Percentiles rank a stretch among this genome's conserved stretches.
These are phyloP conservation scores for Apiosordaria backusii DNA, from an alignment of 495 filamentous ascomycete species.

Conservation along the genomic window DNA sequence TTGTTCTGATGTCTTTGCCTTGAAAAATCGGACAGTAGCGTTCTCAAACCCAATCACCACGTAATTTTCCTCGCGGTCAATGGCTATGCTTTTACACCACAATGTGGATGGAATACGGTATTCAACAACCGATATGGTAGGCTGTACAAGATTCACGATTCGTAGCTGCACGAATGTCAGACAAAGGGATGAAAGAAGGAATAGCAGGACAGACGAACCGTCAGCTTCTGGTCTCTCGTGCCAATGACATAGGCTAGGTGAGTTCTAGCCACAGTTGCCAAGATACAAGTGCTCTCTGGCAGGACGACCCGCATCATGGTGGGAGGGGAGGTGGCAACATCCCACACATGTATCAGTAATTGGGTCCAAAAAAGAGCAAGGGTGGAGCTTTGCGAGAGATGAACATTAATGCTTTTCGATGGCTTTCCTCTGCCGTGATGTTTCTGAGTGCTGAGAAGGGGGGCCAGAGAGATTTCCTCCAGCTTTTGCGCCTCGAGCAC, in stretches of 20 bases:
- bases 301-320: conserved; percentile 25
- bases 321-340: conserved; percentile 31
- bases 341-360: conserved; percentile 36
- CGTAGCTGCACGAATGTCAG: conserved; percentile 26
- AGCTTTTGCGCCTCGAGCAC: conserved; percentile 31
- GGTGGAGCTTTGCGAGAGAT: conserved; percentile 35
- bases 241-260: conserved; percentile 37
- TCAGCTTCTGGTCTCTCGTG: conserved; percentile 36
- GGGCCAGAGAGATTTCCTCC: conserved; percentile 32
- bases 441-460: conserved; percentile 21
- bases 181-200: neutral
- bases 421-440: conserved; percentile 21
- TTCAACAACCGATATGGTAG: conserved; percentile 24
- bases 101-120: conserved; percentile 36
- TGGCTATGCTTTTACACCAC: conserved; percentile 37
- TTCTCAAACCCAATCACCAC: conserved; percentile 38
- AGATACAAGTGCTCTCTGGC: conserved; percentile 36
- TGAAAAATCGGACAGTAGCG: conserved; percentile 36
- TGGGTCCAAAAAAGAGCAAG: conserved; percentile 39
- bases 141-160: conserved; percentile 32
- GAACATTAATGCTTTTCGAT: conserved; percentile 31
- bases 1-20: conserved; percentile 27
- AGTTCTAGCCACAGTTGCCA: conserved; percentile 32
- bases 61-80: conserved; percentile 33
- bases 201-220: conserved; percentile 21